phyloP scores from a whole-genome alignment of 106 monocot genomes.

The Gastrodia elata region DNA sequence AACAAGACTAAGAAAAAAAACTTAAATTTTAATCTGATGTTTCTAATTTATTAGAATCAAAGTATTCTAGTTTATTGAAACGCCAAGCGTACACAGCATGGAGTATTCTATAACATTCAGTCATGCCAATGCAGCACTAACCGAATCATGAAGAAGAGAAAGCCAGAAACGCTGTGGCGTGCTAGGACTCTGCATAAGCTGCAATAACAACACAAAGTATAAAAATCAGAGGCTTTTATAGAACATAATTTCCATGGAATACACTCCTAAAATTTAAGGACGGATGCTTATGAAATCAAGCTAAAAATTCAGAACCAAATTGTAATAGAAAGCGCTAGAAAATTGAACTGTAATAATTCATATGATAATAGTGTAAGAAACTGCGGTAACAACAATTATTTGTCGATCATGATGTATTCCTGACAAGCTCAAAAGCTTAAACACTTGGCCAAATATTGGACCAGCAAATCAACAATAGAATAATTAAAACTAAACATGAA shows the following conservation, averaged over 20 bases:
- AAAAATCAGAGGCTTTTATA: neutral
- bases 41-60: neutral
- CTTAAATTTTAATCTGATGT: neutral
- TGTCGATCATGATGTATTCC: neutral
- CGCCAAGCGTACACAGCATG: neutral
- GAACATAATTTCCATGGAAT: neutral
- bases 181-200: constrained; percentile 85
- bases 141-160: constrained; percentile 82
- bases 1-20: neutral
- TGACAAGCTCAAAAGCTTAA: neutral
- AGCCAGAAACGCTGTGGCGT: constrained; percentile 89
- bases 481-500: neutral
- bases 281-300: neutral
- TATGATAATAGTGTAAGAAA: neutral
- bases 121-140: constrained; percentile 25
- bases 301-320: neutral
- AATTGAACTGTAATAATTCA: neutral
- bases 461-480: neutral
- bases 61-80: neutral
- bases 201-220: constrained; percentile 10
- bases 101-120: neutral
- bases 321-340: neutral
- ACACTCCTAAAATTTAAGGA: neutral
- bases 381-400: neutral
- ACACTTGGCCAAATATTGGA: neutral